Evolutionary conservation across 768 basidiomycete genomes (phyloP), one percentile per base, ranked within the genome.

Genomic region (Antrodiella citrinella): DNA sequence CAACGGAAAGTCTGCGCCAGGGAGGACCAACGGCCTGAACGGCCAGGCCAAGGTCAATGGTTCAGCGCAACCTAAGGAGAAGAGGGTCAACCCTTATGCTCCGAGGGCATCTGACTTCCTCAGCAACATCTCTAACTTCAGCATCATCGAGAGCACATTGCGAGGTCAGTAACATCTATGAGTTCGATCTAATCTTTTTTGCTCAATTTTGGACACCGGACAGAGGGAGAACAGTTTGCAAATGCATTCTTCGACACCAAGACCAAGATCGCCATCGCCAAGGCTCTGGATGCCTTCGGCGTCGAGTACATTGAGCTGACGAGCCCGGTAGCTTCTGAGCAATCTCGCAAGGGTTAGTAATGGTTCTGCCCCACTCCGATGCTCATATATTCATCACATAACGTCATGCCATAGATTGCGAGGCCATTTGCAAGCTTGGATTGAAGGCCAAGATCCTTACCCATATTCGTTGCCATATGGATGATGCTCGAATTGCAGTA

Each of bases 291-390:
- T 75, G 94, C 93, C 45, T 98, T 99, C 64, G 96, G 96, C 62
- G 96, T 98, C 51, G 96, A 99, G 66, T 99, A 99, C 77, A 93
- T 99, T 63, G 96, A 99, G 65, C 86, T 99, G 64, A 99, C 96
- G 26, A 97, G 95, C 13, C 95, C 96, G 44, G 92, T 88, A 41
- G 95, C 96, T 20, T 97, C 95, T 4, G 92, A 97, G 62, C 93
- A 98, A 69, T 96, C 93, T 19, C 81, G 87, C 26, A 54, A 39
- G 47, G 62, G 62, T 64, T 12, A 54, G 10, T 25, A 41, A 44
- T 9, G 24, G 43, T 18, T 15, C n/a, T 2, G 35, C 22, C 11
- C 26, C 40, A 5, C 21, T 38, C 35, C n/a, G 21, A 1, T 42
- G 11, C 30, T 18, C 12, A 38, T 42, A 19, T 44, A 48, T 23